These are phyloP conservation scores for Pseudogymnoascus sp. DNA, from an alignment of 2,329 filamentous ascomycete genomes.

Conservation along the genomic window DNA sequence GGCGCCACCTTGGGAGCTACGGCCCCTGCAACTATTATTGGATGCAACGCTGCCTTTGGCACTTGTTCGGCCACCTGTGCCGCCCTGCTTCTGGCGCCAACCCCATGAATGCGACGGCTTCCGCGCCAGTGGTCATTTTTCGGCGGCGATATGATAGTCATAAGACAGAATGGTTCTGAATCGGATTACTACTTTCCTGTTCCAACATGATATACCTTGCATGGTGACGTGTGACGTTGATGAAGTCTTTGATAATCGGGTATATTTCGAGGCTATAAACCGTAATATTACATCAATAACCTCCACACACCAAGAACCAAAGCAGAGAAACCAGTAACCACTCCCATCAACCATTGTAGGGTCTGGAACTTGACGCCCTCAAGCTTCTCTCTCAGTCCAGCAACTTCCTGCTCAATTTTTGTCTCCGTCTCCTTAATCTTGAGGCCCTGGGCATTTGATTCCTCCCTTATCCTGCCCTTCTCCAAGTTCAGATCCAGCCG, in stretches of 20 bases:
- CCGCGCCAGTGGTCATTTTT: neutral
- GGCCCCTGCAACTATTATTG: constrained; percentile 35
- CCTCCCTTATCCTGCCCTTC: constrained; percentile 92
- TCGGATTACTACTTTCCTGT: neutral
- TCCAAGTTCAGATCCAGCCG: constrained; percentile 90
- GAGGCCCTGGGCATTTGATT: constrained; percentile 92
- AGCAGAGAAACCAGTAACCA: constrained; percentile 53
- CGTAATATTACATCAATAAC: constrained; percentile 57
- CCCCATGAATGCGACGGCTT: constrained; percentile 12
- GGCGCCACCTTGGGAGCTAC: constrained; percentile 32
- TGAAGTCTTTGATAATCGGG: neutral
- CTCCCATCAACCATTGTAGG: constrained; percentile 94
- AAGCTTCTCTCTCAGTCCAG: constrained; percentile 78
- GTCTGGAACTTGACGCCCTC: constrained; percentile 98
- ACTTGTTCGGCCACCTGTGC: constrained; percentile 40
- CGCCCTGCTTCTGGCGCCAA: constrained; percentile 28
- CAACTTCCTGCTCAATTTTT: constrained; percentile 95
- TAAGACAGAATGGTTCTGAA: neutral
- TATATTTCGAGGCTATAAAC: constrained; percentile 36
- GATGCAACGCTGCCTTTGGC: constrained; percentile 40
- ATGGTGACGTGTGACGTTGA: neutral
- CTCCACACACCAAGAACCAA: constrained; percentile 63
- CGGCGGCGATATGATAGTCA: neutral
- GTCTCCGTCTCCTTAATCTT: constrained; percentile 99
- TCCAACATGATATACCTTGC: neutral